Conservation (phyloP, 2,329 filamentous ascomycete genomes). For the Ciborinia camelliae region DNA sequence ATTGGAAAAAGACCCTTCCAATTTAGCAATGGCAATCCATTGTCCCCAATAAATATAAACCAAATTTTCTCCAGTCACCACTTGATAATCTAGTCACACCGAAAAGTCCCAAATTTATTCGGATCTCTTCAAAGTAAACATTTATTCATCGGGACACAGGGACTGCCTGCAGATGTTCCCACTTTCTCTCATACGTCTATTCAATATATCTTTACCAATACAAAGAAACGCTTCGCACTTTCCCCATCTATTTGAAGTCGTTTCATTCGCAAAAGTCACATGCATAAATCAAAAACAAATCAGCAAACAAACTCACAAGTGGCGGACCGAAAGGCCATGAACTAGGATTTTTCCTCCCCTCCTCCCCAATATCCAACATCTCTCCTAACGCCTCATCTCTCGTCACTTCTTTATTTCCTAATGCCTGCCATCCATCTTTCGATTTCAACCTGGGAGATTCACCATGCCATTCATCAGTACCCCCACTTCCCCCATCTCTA, state of each 20-base stretch:
- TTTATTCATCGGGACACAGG: neutral
- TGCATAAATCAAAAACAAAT: neutral
- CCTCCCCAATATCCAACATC: conserved; percentile 31
- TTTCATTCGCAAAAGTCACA: too few relatives aligned
- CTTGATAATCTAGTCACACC: neutral
- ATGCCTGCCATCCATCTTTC: neutral
- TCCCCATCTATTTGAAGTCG: too few relatives aligned
- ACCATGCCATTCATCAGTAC: too few relatives aligned
- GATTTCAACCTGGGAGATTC: too few relatives aligned
- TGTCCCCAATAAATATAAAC: neutral
- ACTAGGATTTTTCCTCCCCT: conserved; percentile 30
- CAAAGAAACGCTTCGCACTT: too few relatives aligned
- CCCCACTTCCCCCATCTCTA: conserved; percentile 19
- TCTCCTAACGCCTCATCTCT: conserved; percentile 24
- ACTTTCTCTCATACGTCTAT: too few relatives aligned
- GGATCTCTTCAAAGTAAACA: neutral
- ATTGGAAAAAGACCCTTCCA: too few relatives aligned
- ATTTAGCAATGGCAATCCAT: too few relatives aligned
- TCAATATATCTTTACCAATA: too few relatives aligned
- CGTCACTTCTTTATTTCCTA: neutral
- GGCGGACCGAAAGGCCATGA: conserved; percentile 25
- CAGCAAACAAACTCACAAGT: conserved; percentile 12
- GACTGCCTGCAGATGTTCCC: neutral
- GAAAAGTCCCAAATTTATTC: neutral
- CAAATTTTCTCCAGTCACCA: neutral